phyloP scores from a whole-genome alignment of 163 green algal genomes.

The Prototheca stagnorum region DNA sequence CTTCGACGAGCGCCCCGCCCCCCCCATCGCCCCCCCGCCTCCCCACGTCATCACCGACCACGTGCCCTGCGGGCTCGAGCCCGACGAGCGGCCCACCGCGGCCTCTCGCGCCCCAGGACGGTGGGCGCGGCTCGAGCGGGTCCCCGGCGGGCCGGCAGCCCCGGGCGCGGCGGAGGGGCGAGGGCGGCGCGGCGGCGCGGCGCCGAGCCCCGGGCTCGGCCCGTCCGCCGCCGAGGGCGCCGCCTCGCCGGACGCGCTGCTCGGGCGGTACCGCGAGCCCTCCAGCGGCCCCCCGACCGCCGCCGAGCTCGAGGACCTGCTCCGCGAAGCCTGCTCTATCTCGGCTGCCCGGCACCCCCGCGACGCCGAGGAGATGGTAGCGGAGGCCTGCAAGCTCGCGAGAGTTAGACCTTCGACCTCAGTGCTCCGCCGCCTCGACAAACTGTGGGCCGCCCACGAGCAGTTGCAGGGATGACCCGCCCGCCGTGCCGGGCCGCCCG shows the following conservation, averaged over 20 bases:
- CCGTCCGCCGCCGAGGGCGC: not conserved
- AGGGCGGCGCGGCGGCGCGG: too few relatives aligned
- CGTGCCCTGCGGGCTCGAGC: too few relatives aligned
- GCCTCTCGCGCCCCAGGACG: too few relatives aligned
- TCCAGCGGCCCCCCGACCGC: not conserved
- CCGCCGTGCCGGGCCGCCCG: too few relatives aligned
- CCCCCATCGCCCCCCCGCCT: too few relatives aligned
- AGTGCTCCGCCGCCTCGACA: constrained; percentile 15
- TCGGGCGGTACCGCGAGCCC: not conserved
- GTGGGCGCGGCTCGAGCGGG: too few relatives aligned
- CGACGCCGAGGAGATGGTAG: constrained; percentile 19
- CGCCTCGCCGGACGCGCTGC: not conserved
- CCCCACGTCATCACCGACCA: too few relatives aligned
- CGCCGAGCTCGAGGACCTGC: constrained; percentile 13
- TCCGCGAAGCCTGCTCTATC: not conserved
- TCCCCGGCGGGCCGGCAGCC: not conserved
- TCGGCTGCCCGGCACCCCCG: constrained; percentile 5
- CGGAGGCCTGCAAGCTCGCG: constrained; percentile 11
- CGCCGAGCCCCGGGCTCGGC: not conserved
- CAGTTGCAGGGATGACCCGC: constrained; percentile 12
- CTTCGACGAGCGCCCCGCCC: too few relatives aligned
- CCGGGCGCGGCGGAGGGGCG: too few relatives aligned
- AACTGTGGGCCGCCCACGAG: constrained; percentile 21
- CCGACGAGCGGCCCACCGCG: too few relatives aligned
- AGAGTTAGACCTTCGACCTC: constrained; percentile 13